These are phyloP conservation scores for Mucor indicus DNA, from an alignment of 371 early-diverging fungal genomes.

Conservation along the genomic window DNA sequence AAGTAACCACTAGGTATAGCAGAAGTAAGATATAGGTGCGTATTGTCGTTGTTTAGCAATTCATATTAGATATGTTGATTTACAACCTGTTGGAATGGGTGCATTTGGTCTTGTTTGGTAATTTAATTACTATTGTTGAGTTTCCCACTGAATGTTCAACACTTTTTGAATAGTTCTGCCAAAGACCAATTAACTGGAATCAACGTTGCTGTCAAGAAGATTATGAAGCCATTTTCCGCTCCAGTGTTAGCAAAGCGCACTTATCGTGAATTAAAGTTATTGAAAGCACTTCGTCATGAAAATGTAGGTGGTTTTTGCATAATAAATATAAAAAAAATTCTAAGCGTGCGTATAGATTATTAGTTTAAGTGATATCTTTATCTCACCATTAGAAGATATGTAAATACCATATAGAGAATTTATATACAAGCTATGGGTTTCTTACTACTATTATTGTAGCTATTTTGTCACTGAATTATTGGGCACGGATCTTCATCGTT, in stretches of 20 bases:
- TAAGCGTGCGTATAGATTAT: conserved; percentile 55
- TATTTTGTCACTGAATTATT: conserved; percentile 95
- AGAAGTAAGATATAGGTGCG: too few species aligned
- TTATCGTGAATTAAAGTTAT: conserved; percentile 88
- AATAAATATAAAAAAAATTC: not conserved
- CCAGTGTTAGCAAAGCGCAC: conserved; percentile 91
- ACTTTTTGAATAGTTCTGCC: conserved; percentile 79
- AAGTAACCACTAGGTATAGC: conserved; percentile 87
- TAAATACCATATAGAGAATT: too few species aligned
- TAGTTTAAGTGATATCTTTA: conserved; percentile 85
- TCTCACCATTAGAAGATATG: conserved; percentile 90
- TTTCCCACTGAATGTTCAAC: too few species aligned
- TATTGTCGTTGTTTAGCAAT: too few species aligned
- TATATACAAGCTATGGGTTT: too few species aligned
- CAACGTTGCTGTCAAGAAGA: conserved; percentile 92
- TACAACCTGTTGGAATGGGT: conserved; percentile 96
- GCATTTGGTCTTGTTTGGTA: conserved; percentile 96
- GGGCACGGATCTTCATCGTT: conserved; percentile 91
- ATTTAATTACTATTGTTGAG: not conserved
- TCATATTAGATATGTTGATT: conserved; percentile 74
- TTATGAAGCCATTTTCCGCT: conserved; percentile 90
- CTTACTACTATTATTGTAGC: conserved; percentile 33
- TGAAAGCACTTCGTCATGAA: conserved; percentile 87
- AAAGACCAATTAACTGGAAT: conserved; percentile 78
- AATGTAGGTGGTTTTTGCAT: conserved; percentile 60